These are phyloP conservation scores for Starmerella sirachaensis DNA, from an alignment of 805 yeast species.

Conservation along the genomic window DNA sequence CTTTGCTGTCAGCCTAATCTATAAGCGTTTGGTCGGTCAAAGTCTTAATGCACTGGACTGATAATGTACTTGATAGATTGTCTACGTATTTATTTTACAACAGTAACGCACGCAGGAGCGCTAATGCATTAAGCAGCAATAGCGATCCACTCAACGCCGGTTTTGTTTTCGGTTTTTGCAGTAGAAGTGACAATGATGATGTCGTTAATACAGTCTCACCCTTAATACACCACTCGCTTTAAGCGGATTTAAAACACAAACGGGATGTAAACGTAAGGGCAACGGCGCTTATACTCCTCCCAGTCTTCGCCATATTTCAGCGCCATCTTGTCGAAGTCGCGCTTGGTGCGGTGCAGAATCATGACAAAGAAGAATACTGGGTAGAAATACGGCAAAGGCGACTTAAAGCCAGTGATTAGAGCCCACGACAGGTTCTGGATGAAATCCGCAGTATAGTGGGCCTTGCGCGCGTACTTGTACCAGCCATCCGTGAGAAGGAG, in stretches of 20 bases:
- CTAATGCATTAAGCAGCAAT: no score
- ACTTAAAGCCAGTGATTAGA: conserved; percentile 70
- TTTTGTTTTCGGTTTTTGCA: no score
- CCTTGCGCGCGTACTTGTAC: conserved; percentile 86
- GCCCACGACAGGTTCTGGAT: conserved; percentile 86
- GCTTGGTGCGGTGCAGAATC: conserved; percentile 72
- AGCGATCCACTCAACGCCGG: no score
- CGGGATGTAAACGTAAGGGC: conserved; percentile 90
- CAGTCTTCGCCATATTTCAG: conserved; percentile 90
- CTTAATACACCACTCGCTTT: not conserved
- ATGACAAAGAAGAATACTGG: conserved; percentile 83
- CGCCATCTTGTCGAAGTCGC: conserved; percentile 78
- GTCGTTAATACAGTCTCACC: not conserved
- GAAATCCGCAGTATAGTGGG: conserved; percentile 91
- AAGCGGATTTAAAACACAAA: conserved; percentile 45
- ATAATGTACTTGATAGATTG: no score
- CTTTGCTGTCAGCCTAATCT: no score
- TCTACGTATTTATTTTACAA: no score
- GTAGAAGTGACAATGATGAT: no score
- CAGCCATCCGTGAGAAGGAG: conserved; percentile 84
- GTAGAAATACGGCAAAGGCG: conserved; percentile 93
- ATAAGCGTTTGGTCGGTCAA: no score
- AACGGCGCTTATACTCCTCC: conserved; percentile 70
- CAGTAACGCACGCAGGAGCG: no score
- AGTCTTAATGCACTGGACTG: no score